These are phyloP conservation scores for Apiospora phragmitis DNA, from an alignment of 2,329 filamentous ascomycete species.

Conservation along the genomic window DNA sequence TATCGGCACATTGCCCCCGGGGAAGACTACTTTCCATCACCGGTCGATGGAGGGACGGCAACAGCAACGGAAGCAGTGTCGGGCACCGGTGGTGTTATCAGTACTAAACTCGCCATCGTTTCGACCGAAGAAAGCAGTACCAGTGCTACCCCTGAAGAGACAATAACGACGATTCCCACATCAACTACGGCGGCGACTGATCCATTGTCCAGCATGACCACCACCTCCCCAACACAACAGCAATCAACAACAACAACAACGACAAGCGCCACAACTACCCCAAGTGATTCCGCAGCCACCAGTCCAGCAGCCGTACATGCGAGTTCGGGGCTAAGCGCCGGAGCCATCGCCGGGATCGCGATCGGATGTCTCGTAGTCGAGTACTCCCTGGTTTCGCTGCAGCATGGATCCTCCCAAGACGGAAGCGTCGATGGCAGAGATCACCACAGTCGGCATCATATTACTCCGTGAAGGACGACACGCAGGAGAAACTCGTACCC, in stretches of 20 bases:
- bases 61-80: background rate
- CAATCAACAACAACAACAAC: background rate
- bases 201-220: background rate
- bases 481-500: slow-evolving; percentile 18
- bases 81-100: background rate
- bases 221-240: background rate
- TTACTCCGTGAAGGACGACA: slow-evolving; percentile 13
- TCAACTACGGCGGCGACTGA: background rate
- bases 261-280: background rate
- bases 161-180: background rate
- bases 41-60: background rate
- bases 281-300: background rate
- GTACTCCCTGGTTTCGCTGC: slow-evolving; percentile 26
- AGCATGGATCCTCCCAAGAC: slow-evolving; percentile 28
- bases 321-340: slow-evolving; percentile 13
- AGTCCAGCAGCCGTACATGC: background rate
- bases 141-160: background rate
- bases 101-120: background rate
- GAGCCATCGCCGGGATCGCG: slow-evolving; percentile 29
- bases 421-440: slow-evolving; percentile 18
- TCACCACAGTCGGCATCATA: slow-evolving; percentile 13
- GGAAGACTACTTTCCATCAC: background rate
- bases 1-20: background rate
- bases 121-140: too few relatives aligned
- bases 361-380: slow-evolving; percentile 30